Percentiles rank a stretch among this genome's conserved stretches.
Conservation (phyloP, 1,284 basidiomycete genomes). For the Rhodotorula sp. region DNA sequence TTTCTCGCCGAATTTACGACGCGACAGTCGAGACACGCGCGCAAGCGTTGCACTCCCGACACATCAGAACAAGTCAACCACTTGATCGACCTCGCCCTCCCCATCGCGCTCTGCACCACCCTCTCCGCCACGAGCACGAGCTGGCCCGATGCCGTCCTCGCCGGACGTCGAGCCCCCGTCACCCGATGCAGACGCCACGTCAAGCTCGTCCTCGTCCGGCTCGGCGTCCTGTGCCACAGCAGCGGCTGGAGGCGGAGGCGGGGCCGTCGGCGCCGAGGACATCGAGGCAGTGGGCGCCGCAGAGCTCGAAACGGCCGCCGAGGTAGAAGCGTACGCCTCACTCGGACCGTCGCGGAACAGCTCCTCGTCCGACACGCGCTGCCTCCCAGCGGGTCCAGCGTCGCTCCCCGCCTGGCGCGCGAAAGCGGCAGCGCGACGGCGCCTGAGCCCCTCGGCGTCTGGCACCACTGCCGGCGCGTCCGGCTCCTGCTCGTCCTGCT, state of each 20-base stretch:
- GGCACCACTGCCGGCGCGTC: too few species aligned
- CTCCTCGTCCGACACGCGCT: conserved; percentile 21
- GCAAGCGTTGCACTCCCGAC: too few species aligned
- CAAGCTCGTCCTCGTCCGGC: background rate
- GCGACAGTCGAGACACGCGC: too few species aligned
- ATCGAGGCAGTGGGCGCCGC: too few species aligned
- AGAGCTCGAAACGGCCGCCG: background rate
- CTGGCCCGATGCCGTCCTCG: background rate
- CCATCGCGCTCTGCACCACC: background rate
- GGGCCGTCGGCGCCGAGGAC: background rate
- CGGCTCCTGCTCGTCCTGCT: background rate
- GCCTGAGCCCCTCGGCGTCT: background rate
- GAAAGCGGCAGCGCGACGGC: background rate
- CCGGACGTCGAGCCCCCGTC: background rate
- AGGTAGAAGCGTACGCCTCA: background rate
- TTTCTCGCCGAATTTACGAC: too few species aligned
- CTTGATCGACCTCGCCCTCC: conserved; percentile 11
- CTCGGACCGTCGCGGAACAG: conserved; percentile 27
- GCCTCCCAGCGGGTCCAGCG: background rate
- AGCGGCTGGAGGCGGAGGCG: background rate
- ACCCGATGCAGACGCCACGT: background rate
- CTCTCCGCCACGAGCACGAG: background rate
- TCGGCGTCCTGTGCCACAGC: background rate
- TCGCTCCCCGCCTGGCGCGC: background rate
- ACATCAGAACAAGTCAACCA: conserved; percentile 20